Base-by-base conservation (phyloP, 371 early-diverging fungal species). In the Saksenaea vasiformis region DNA sequence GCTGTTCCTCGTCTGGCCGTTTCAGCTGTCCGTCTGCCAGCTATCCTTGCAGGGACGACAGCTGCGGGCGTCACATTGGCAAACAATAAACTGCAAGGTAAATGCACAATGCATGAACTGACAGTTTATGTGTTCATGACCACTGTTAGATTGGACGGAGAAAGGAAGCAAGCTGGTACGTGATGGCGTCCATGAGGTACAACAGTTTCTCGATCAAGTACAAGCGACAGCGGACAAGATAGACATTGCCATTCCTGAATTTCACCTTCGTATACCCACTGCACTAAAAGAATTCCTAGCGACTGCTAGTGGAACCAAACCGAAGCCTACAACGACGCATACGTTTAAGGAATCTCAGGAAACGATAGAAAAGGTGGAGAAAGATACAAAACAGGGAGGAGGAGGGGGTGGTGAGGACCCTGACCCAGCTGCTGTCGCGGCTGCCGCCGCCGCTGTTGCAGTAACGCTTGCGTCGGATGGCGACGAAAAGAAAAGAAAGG, bases 31-130 rank as follows among this genome's bases (percentile, higher is more conserved):
- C 71, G 79, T 0, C 15, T 78, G 2, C 79, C 79, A 14, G 66
- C 71, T 1, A 53, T 75, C 36, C 61, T 77, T 31, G 82, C 77
- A 24, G 79, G 79, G 3, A 77, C 79, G 9, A 72, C 82, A 0
- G 70, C 73, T 15, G 74, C 79, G 19, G 75, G 74, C 54, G 74
- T 72, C 24, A 77, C 77, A 5, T 26, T 78, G 31, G 82, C 79
- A 3, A 75, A 77, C 51, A 73, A 73, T 39, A 82, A 78, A 61
- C 47, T 82, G 15, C 70, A 73, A 71, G 79, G 78, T 81, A 70
- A 56, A 43, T 39, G 56, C 24, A 56, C 14, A 31, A 19, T 14
- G 28, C 9, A n/a, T 17, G 31, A 28, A 24, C 31, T n/a, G n/a
- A 31, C 11, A 22, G 8, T 31, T 17, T 36, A 24, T 41, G 14